Evolutionary conservation across 2,329 filamentous ascomycete genomes (phyloP).

Genomic region (Fonsecaea multimorphosa): DNA sequence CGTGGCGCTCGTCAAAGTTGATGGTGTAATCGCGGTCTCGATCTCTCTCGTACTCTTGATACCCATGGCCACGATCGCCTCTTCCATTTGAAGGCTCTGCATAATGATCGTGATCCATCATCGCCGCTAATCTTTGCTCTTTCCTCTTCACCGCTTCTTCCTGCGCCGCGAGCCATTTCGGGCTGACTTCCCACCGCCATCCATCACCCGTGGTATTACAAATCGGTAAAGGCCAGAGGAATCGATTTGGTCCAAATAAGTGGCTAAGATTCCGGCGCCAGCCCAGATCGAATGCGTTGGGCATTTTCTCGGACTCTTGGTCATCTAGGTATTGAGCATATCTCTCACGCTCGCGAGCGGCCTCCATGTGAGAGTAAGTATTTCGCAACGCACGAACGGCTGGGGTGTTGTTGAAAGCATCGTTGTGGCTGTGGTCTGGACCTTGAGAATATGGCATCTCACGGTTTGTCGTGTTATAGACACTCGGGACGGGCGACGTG

Average conservation of each 20-base stretch:
- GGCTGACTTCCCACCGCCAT: constrained; percentile 89
- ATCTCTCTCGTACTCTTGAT: constrained; percentile 25
- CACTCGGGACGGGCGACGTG: constrained; percentile 45
- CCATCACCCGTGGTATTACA: constrained; percentile 88
- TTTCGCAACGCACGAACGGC: constrained; percentile 57
- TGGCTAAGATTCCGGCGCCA: constrained; percentile 78
- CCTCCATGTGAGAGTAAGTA: constrained; percentile 58
- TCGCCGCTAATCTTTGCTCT: constrained; percentile 30
- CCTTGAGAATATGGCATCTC: constrained; percentile 16
- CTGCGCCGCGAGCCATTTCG: constrained; percentile 73
- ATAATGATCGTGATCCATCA: constrained; percentile 38
- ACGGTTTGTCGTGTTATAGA: constrained; percentile 20
- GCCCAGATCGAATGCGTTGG: constrained; percentile 92
- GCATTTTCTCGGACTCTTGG: constrained; percentile 82
- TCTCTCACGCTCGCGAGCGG: constrained; percentile 67
- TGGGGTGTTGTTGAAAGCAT: constrained; percentile 32
- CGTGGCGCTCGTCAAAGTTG: constrained; percentile 12
- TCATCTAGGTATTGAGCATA: constrained; percentile 88
- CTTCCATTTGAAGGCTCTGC: constrained; percentile 1
- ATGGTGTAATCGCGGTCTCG: constrained; percentile 19
- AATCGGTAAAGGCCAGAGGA: constrained; percentile 80
- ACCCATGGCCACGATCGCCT: constrained; percentile 17
- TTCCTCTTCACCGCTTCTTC: constrained; percentile 40
- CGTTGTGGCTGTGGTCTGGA: neutral
- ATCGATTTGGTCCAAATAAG: constrained; percentile 75